Evolutionary conservation across 371 early-diverging fungal genomes (phyloP).

Genomic region (Phascolomyces articulosus): DNA sequence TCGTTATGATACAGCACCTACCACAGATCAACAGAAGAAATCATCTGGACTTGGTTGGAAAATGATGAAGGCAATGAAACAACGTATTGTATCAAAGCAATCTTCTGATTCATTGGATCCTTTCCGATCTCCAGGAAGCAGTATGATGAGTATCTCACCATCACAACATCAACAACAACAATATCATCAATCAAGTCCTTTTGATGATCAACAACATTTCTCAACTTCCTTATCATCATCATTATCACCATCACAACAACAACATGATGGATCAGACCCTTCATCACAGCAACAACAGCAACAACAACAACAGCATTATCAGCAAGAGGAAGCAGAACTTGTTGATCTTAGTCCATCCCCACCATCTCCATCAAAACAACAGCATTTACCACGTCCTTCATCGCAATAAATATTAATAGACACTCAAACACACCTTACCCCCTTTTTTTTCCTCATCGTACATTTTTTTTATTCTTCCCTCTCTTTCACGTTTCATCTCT

Average conservation of each 20-base stretch:
- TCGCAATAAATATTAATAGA: background rate
- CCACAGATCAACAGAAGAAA: constrained; percentile 12
- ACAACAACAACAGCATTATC: background rate
- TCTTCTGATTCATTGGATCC: background rate
- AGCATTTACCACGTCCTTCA: background rate
- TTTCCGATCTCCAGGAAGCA: background rate
- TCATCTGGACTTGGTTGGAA: constrained; percentile 31
- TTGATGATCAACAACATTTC: background rate
- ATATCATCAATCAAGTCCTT: background rate
- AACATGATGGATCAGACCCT: no score
- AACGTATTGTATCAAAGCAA: constrained; percentile 15
- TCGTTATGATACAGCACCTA: constrained; percentile 36
- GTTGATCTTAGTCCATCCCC: background rate
- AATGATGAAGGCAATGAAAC: constrained; percentile 41
- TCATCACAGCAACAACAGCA: background rate
- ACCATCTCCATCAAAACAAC: background rate
- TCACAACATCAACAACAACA: constrained; percentile 5
- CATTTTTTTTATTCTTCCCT: background rate
- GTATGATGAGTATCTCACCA: background rate
- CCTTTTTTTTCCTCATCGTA: background rate
- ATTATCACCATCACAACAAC: background rate
- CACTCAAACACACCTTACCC: background rate
- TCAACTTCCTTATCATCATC: no score
- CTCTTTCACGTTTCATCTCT: background rate
- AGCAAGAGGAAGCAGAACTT: background rate